Conservation (phyloP, 1,284 basidiomycete species). For the Melampsora larici-populina region DNA sequence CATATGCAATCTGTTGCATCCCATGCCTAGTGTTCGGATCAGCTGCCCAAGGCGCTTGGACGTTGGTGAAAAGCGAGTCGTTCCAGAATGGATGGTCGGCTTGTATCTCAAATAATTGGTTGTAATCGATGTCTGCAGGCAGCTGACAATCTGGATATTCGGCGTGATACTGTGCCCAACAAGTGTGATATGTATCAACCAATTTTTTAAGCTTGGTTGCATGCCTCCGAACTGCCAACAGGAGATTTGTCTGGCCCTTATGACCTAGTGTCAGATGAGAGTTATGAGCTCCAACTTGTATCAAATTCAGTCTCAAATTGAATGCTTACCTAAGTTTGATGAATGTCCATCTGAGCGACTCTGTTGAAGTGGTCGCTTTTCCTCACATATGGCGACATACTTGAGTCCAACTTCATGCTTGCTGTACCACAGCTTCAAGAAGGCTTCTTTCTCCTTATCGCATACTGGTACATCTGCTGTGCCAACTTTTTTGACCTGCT, state of each 20-base stretch:
- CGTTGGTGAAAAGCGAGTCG: neutral
- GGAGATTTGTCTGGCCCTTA: neutral
- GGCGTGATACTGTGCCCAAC: neutral
- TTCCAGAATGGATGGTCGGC: neutral
- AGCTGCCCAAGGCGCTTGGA: neutral
- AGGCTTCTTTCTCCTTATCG: neutral
- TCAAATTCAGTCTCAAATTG: too few relatives aligned
- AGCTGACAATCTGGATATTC: neutral
- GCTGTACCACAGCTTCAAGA: neutral
- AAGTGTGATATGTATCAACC: neutral
- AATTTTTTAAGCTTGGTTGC: neutral
- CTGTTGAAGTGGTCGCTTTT: neutral
- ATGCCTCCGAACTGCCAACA: neutral
- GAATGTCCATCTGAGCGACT: neutral
- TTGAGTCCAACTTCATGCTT: neutral
- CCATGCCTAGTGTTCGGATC: neutral
- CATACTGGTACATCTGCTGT: too few relatives aligned
- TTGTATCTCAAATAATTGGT: neutral
- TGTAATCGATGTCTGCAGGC: neutral
- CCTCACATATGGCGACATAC: too few relatives aligned
- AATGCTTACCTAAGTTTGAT: neutral
- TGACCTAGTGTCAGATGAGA: neutral
- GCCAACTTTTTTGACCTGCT: too few relatives aligned
- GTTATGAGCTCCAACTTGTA: too few relatives aligned
- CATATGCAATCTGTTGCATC: neutral